Base-by-base conservation (phyloP, 1,284 basidiomycete genomes). In the Puccinia horiana region DNA sequence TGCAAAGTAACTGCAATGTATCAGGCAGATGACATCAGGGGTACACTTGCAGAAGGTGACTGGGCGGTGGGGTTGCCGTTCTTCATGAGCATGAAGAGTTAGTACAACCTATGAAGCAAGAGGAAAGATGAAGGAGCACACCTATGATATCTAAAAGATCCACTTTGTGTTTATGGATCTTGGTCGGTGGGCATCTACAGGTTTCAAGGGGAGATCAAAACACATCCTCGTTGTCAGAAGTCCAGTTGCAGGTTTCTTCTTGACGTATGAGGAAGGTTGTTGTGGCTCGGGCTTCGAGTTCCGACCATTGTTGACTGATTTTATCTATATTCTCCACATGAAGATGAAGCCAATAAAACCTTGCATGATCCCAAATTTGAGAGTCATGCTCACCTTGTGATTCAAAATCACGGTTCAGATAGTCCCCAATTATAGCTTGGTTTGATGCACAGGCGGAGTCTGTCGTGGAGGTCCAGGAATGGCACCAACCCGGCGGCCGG, bases 31-130 rank as follows among this genome's bases (percentile, higher is more conserved):
- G 18, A 61, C 20, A 37, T 67, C 63, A 23, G 58, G 56, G 18
- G 49, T 47, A 23, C 76, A 77, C 5, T n/a, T 26, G 44, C 76
- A 77, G 37, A 77, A 77, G 5, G 32, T n/a, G 26, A 67, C 42
- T 14, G 2, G 26, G 14, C 4, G 9, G 4, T 4, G 4, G 12
- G 32, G 14, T 18, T 18, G 58, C 18, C 12, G 9, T 1, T 4
- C 35, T 9, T 9, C n/a, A n/a, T n/a, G n/a, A n/a, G n/a, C n/a
- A n/a, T n/a, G 6, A 6, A 29, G 16, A 9, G n/a, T n/a, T n/a
- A n/a, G n/a, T n/a, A n/a, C n/a, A n/a, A n/a, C n/a, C n/a, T n/a
- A n/a, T n/a, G 26, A 6, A 35, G 32, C n/a, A 9, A 14, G 4
- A 23, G 32, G 12, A 8, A 44, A n/a, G 16, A 47, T 11, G 65